Percentiles rank a stretch among this genome's conserved stretches.
phyloP scores from a whole-genome alignment of 108 stramenopile species.

The Skeletonema menzelii region DNA sequence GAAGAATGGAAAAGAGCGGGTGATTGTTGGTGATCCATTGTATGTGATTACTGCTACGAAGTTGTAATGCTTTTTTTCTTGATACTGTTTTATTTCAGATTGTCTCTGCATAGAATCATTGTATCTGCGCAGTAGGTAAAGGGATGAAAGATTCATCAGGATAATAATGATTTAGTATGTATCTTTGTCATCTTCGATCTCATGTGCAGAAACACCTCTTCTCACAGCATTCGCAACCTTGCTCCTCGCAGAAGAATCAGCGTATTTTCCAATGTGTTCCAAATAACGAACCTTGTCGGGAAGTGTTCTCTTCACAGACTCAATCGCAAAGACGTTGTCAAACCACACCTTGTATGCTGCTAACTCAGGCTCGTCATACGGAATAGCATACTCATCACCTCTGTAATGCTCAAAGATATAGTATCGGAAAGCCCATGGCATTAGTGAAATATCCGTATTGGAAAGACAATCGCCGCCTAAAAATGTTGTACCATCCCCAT shows the following conservation, averaged over 20 bases:
- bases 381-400: conserved; percentile 66
- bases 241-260: conserved; percentile 73
- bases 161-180: conserved; percentile 51
- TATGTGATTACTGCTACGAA: conserved; percentile 79
- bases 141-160: not conserved
- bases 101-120: not conserved
- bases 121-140: not conserved
- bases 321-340: conserved; percentile 72
- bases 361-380: conserved; percentile 49
- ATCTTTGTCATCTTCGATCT: conserved; percentile 86
- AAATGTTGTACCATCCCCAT: conserved; percentile 49
- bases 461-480: conserved; percentile 60
- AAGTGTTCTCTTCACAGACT: conserved; percentile 68
- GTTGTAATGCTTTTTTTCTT: conserved; percentile 2
- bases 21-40: conserved; percentile 79
- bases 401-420: conserved; percentile 88
- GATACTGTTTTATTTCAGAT: not conserved
- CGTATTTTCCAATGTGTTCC: conserved; percentile 85
- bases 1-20: conserved; percentile 52
- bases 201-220: conserved; percentile 82
- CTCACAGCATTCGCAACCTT: conserved; percentile 89
- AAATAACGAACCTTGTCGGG: conserved; percentile 84
- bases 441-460: conserved; percentile 66
- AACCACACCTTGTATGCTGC: conserved; percentile 73
- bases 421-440: conserved; percentile 72